phyloP scores from a whole-genome alignment of 192 early-diverging fungal species.

The Linnemannia elongata region DNA sequence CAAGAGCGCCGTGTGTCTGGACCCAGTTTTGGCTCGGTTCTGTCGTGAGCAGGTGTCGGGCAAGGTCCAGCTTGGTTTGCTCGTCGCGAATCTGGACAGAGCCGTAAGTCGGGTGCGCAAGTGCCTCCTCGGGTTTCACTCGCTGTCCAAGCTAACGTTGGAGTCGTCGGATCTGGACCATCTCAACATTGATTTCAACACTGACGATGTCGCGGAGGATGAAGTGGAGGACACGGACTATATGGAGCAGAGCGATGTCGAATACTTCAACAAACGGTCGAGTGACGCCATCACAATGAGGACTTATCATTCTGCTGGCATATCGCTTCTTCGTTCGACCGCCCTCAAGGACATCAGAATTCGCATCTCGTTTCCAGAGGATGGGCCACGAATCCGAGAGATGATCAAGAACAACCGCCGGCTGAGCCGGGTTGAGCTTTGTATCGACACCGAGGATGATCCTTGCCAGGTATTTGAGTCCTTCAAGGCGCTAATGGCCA shows the following conservation, averaged over 20 bases:
- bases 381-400: slow-evolving; percentile 46
- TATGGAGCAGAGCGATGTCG: neutral
- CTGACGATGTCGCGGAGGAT: neutral
- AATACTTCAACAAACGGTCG: slow-evolving; percentile 26
- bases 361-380: slow-evolving; percentile 24
- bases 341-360: slow-evolving; percentile 38
- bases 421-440: slow-evolving; percentile 28
- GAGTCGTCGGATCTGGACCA: slow-evolving; percentile 27
- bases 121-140: slow-evolving; percentile 1
- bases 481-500: slow-evolving; percentile 33
- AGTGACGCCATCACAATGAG: slow-evolving; percentile 29
- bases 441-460: slow-evolving; percentile 26
- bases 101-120: neutral
- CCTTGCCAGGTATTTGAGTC: slow-evolving; percentile 49
- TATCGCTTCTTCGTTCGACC: slow-evolving; percentile 10
- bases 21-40: slow-evolving; percentile 18
- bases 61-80: slow-evolving; percentile 21
- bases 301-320: slow-evolving; percentile 14
- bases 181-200: slow-evolving; percentile 28
- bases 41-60: slow-evolving; percentile 1
- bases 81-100: slow-evolving; percentile 30
- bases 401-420: slow-evolving; percentile 39
- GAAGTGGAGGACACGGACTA: neutral
- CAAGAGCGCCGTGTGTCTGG: slow-evolving; percentile 12
- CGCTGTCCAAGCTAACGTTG: slow-evolving; percentile 23